Conservation (phyloP, 805 yeast genomes). For the Saccharomycopsis schoenii region DNA sequence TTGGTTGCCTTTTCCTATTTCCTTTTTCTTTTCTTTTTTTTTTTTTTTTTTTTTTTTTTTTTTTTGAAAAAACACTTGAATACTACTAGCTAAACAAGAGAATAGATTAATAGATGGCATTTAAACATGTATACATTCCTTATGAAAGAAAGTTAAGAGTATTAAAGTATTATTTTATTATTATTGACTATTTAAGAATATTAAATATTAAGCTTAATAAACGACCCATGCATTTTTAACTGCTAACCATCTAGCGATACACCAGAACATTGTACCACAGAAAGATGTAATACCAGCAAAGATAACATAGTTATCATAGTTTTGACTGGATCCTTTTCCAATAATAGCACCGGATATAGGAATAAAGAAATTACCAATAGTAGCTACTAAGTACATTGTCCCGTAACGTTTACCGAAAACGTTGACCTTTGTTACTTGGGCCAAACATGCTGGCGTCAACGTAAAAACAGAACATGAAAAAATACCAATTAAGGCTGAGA, state of each 20-base stretch:
- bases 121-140: not conserved
- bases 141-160: not conserved
- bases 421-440: constrained; percentile 44
- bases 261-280: constrained; percentile 4
- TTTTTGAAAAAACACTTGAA: not conserved
- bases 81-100: not conserved
- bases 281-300: constrained; percentile 5
- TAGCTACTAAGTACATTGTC: constrained; percentile 47
- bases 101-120: not conserved
- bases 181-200: not conserved
- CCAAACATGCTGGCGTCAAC: constrained; percentile 48
- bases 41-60: not conserved
- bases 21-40: not conserved
- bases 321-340: constrained; percentile 22
- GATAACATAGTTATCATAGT: constrained; percentile 6
- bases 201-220: not conserved
- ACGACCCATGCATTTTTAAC: constrained; percentile 4
- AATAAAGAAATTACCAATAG: constrained; percentile 41
- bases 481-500: constrained; percentile 42
- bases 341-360: constrained; percentile 44
- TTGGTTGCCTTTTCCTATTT: not conserved
- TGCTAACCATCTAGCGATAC: constrained; percentile 5
- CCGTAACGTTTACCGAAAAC: constrained; percentile 46
- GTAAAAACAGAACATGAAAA: constrained; percentile 46
- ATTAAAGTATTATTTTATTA: not conserved